Evolutionary conservation across 257 asterid species (phyloP).

Genomic region (Jasminum sambac): DNA sequence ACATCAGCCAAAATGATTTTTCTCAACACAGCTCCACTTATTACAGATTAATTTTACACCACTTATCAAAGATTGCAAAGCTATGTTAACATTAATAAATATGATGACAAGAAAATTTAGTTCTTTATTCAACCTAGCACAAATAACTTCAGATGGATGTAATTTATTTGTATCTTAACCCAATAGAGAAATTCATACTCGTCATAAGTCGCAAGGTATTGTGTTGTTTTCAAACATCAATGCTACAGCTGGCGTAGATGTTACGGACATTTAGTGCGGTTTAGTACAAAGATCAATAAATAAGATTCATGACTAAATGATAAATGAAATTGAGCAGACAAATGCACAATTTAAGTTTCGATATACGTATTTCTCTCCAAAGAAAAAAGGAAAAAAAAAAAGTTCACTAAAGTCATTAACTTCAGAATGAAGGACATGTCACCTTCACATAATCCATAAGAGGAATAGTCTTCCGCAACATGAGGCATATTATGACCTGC

Average conservation of each 20-base stretch:
- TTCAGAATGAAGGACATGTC: slow-evolving; percentile 14
- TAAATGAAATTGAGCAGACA: background rate
- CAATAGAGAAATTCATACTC: background rate
- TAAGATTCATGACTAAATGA: slow-evolving; percentile 14
- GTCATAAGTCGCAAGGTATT: background rate
- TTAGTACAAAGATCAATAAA: slow-evolving; percentile 2
- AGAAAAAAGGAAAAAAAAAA: background rate
- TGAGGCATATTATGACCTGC: slow-evolving; percentile 93
- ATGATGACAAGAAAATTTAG: slow-evolving; percentile 6
- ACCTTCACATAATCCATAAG: slow-evolving; percentile 96
- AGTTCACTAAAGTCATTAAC: background rate
- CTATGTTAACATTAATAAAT: background rate
- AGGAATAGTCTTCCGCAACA: slow-evolving; percentile 81
- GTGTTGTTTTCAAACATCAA: background rate
- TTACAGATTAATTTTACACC: background rate
- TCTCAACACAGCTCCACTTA: slow-evolving; percentile 5
- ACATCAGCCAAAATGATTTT: background rate
- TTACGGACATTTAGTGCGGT: background rate
- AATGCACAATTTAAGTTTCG: slow-evolving; percentile 12
- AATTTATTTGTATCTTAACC: background rate
- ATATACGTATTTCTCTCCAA: slow-evolving; percentile 4
- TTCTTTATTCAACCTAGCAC: slow-evolving; percentile 6
- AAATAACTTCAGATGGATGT: background rate
- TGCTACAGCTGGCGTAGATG: background rate
- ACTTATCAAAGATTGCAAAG: background rate